Percentiles rank a stretch among this genome's conserved stretches.
phyloP scores from a whole-genome alignment of 768 basidiomycete species.

The Galerina sulciceps region DNA sequence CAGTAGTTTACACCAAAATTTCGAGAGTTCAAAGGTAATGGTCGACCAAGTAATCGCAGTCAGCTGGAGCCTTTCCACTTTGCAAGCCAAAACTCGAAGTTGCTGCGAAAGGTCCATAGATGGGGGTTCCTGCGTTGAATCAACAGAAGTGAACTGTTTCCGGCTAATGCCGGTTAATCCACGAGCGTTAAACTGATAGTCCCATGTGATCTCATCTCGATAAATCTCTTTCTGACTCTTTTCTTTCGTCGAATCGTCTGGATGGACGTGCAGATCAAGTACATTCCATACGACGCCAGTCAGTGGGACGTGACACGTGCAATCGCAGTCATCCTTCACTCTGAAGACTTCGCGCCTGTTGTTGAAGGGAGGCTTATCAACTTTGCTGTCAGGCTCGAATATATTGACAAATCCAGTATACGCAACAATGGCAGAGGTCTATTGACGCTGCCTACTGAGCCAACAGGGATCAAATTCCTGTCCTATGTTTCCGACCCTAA shows the following conservation, averaged over 20 bases:
- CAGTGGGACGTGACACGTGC: conserved; percentile 60
- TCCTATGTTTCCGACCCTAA: conserved; percentile 36
- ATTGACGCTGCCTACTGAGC: conserved; percentile 40
- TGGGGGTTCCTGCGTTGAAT: no score
- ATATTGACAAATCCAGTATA: conserved; percentile 48
- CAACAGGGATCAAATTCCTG: conserved; percentile 51
- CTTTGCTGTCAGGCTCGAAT: conserved; percentile 61
- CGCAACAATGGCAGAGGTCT: conserved; percentile 59
- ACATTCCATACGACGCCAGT: conserved; percentile 45
- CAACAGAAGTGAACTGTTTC: no score
- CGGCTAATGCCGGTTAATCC: no score
- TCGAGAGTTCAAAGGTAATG: no score
- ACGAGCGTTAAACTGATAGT: neutral
- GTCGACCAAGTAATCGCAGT: no score
- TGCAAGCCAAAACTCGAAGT: no score
- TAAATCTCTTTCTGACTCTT: neutral
- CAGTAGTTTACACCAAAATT: no score
- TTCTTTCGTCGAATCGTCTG: neutral
- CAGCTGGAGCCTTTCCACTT: no score
- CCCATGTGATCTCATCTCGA: conserved; percentile 1
- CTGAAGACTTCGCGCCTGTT: conserved; percentile 47
- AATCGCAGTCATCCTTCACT: conserved; percentile 62
- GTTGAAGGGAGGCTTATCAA: conserved; percentile 50
- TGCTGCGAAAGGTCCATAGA: no score
- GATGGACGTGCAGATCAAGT: conserved; percentile 43